Evolutionary conservation across 225 moss, liverwort and hornwort genomes (phyloP).

Genomic region (Neckera pumila): DNA sequence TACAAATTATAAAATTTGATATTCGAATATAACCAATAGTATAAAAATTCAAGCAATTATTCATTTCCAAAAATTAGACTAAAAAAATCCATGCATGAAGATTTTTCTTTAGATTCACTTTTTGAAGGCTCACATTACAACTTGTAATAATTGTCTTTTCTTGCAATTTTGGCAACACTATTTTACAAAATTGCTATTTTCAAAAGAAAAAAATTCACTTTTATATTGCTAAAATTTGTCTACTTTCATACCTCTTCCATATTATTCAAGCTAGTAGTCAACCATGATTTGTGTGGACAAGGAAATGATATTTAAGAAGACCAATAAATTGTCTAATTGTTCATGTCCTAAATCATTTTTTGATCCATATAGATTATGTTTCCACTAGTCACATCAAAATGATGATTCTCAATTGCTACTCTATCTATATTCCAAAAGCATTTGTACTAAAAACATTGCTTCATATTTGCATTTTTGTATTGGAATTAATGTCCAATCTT

Average conservation of each 20-base stretch:
- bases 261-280: not conserved
- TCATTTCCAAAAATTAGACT: not conserved
- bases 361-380: not conserved
- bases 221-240: not conserved
- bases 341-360: not conserved
- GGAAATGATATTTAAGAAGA: too few species aligned
- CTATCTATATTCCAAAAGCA: not conserved
- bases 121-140: not conserved
- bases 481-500: not conserved
- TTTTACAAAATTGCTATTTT: not conserved
- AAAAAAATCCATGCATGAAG: not conserved
- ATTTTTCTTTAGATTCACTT: too few species aligned
- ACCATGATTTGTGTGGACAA: rapidly evolving
- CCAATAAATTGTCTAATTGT: rapidly evolving
- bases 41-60: not conserved
- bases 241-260: rapidly evolving
- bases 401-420: not conserved
- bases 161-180: not conserved
- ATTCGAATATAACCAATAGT: too few species aligned
- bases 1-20: not conserved
- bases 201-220: too few species aligned
- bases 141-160: not conserved
- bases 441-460: not conserved
- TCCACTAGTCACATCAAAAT: not conserved
- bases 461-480: not conserved